Evolutionary conservation across 2,329 filamentous ascomycete genomes (phyloP).

Genomic region (Coniochaeta prunicola): DNA sequence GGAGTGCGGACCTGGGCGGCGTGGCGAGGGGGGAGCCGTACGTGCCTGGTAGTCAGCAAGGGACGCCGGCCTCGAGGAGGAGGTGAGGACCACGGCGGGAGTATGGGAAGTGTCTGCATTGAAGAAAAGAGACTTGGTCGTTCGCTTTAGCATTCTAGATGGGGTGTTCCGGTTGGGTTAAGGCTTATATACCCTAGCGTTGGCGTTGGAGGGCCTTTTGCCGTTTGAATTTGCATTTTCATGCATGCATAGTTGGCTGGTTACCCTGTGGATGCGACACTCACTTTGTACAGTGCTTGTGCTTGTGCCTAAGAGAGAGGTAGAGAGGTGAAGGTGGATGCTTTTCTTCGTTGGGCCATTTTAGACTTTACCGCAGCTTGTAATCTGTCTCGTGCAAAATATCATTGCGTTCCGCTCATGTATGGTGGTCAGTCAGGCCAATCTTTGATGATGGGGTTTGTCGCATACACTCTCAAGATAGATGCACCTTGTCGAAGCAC

Average conservation of each 20-base stretch:
- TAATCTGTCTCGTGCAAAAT: not conserved
- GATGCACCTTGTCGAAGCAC: not conserved
- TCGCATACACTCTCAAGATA: not conserved
- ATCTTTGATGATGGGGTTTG: not conserved
- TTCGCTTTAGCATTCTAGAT: not conserved
- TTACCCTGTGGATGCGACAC: not conserved
- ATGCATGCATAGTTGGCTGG: not conserved
- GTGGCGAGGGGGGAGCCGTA: slow-evolving; percentile 34
- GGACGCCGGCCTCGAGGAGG: slow-evolving; percentile 6
- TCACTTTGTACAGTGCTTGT: not conserved
- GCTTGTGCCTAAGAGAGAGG: not conserved
- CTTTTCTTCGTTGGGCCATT: not conserved
- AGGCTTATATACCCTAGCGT: not conserved
- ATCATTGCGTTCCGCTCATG: not conserved
- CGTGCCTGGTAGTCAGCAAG: slow-evolving; percentile 22
- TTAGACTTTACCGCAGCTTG: not conserved
- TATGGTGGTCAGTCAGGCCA: not conserved
- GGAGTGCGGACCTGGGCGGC: slow-evolving; percentile 34
- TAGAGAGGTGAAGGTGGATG: not conserved
- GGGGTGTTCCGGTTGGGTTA: not conserved
- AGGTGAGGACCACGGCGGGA: too few relatives aligned
- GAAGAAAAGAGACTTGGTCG: too few relatives aligned
- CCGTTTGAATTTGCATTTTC: not conserved
- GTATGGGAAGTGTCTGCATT: too few relatives aligned
- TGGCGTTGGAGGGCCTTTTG: not conserved